phyloP scores from a whole-genome alignment of 768 basidiomycete species.

The Hypholoma sublateritium region DNA sequence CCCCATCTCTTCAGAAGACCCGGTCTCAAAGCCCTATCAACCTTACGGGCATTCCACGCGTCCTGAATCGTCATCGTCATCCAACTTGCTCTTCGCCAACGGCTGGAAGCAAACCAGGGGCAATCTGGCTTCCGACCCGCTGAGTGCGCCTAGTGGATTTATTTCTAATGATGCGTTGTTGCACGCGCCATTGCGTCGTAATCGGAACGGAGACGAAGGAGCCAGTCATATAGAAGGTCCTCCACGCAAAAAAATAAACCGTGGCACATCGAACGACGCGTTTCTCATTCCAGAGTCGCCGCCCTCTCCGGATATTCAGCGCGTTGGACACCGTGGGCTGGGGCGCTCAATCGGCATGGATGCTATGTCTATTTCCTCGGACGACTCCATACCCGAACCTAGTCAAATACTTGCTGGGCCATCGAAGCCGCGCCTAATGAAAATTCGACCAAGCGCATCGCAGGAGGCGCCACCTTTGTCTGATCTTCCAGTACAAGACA shows the following conservation, averaged over 20 bases:
- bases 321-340: constrained; percentile 50
- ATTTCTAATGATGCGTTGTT: constrained; percentile 36
- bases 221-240: constrained; percentile 57
- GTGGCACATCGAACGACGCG: constrained; percentile 41
- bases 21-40: constrained; percentile 37
- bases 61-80: constrained; percentile 44
- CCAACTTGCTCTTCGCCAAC: constrained; percentile 35
- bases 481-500: constrained; percentile 32
- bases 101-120: constrained; percentile 35
- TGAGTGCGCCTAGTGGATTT: constrained; percentile 62
- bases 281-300: constrained; percentile 44
- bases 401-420: constrained; percentile 39
- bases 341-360: constrained; percentile 35
- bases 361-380: constrained; percentile 59
- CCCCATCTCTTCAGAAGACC: constrained; percentile 45
- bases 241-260: constrained; percentile 70
- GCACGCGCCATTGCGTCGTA: constrained; percentile 58
- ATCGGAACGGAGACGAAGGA: constrained; percentile 35
- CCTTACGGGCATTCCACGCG: constrained; percentile 33
- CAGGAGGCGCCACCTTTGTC: constrained; percentile 25
- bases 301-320: constrained; percentile 60
- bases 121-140: constrained; percentile 45
- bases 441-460: constrained; percentile 39
- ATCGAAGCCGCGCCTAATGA: constrained; percentile 55
- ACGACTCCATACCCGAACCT: constrained; percentile 62